Conservation (phyloP, 2,329 filamentous ascomycete species). For the Meredithiella fracta region DNA sequence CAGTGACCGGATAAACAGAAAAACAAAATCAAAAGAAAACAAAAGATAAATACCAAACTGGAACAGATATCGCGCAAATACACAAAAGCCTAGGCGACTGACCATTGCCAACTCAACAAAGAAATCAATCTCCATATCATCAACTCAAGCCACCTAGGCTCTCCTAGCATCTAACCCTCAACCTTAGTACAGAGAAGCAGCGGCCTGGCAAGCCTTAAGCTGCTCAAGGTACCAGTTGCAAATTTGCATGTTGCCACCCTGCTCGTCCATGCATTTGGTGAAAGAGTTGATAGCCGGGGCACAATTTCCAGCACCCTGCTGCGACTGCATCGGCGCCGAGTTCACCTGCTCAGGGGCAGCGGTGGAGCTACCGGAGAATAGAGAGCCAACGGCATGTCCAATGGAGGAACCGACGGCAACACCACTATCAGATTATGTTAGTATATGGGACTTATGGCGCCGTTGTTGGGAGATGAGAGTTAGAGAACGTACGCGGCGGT, state of each 20-base stretch:
- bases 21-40: not conserved
- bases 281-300: slow-evolving; percentile 67
- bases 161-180: too few species aligned
- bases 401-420: slow-evolving; percentile 91
- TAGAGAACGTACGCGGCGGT: slow-evolving; percentile 72
- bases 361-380: slow-evolving; percentile 59
- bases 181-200: slow-evolving; percentile 13
- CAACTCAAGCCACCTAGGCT: too few species aligned
- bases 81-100: not conserved
- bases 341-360: slow-evolving; percentile 30
- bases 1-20: not conserved
- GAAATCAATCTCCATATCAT: not conserved
- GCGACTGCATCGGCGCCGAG: slow-evolving; percentile 27
- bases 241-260: slow-evolving; percentile 83
- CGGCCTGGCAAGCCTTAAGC: slow-evolving; percentile 29
- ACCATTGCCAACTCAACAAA: not conserved
- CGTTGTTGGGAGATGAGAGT: not conserved
- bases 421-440: slow-evolving; percentile 44
- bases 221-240: slow-evolving; percentile 98
- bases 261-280: slow-evolving; percentile 91
- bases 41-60: not conserved
- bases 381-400: slow-evolving; percentile 81
- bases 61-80: not conserved
- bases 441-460: not conserved
- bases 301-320: slow-evolving; percentile 48